phyloP scores from a whole-genome alignment of 225 moss, liverwort and hornwort genomes.

The Pseudisothecium myosuroides region DNA sequence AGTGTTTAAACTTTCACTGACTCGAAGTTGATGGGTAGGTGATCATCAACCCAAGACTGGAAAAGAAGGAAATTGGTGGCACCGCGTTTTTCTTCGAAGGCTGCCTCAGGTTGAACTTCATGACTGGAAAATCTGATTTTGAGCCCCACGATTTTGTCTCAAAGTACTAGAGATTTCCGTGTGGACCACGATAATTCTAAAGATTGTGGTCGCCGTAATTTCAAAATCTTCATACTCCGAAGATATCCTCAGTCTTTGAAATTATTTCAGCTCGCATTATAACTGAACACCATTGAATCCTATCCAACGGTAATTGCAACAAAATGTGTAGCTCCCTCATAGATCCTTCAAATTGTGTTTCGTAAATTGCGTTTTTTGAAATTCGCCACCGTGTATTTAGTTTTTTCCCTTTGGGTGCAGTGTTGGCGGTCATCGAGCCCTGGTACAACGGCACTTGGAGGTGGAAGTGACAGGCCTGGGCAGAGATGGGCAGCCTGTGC shows the following conservation, averaged over 20 bases:
- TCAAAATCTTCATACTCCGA: neutral
- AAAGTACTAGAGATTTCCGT: neutral
- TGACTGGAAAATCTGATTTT: neutral
- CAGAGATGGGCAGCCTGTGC: constrained; percentile 59
- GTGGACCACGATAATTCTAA: neutral
- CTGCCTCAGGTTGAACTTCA: constrained; percentile 54
- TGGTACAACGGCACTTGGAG: constrained; percentile 79
- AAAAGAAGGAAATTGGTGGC: constrained; percentile 40
- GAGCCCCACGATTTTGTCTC: neutral
- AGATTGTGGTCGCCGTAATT: neutral
- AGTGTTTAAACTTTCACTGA: neutral
- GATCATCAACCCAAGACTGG: constrained; percentile 81
- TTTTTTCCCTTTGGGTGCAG: constrained; percentile 5
- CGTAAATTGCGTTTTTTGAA: neutral
- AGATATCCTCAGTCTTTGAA: neutral
- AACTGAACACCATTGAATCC: neutral
- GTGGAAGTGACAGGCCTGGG: constrained; percentile 83
- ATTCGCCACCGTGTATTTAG: neutral
- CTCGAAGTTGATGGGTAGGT: constrained; percentile 32
- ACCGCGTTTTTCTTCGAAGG: constrained; percentile 83
- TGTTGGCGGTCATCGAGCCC: constrained; percentile 76
- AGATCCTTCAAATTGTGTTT: neutral
- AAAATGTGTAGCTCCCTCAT: neutral
- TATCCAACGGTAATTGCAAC: neutral
- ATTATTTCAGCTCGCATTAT: no score